Percentiles rank a stretch among this genome's conserved stretches.
phyloP scores from a whole-genome alignment of 148 eudicot genomes.

The Silene latifolia region DNA sequence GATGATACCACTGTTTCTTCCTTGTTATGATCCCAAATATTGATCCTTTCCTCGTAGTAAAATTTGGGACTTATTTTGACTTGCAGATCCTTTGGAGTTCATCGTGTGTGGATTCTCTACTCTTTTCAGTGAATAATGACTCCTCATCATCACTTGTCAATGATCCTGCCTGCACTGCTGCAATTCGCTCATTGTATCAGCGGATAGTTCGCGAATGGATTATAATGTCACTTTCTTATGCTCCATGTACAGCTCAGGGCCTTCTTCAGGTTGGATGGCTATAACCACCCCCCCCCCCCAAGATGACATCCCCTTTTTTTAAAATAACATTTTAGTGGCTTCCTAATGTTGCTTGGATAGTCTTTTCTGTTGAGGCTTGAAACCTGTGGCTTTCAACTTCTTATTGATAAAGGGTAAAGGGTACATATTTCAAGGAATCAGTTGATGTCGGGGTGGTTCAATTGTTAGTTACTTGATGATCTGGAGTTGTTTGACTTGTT shows the following conservation, averaged over 20 bases:
- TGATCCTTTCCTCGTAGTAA: neutral
- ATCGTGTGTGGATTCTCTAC: slow-evolving; percentile 75
- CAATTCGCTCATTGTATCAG: slow-evolving; percentile 83
- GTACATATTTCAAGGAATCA: neutral
- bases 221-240: slow-evolving; percentile 82
- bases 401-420: neutral
- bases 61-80: slow-evolving; percentile 11
- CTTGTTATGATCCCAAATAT: slow-evolving; percentile 2
- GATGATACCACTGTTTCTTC: slow-evolving; percentile 1
- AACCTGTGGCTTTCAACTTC: neutral
- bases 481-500: neutral
- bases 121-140: slow-evolving; percentile 77
- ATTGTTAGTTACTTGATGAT: neutral
- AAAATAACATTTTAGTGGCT: neutral
- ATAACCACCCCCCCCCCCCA: neutral
- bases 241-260: slow-evolving; percentile 98
- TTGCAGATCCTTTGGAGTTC: slow-evolving; percentile 96
- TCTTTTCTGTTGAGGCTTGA: neutral
- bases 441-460: neutral
- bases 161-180: slow-evolving; percentile 90
- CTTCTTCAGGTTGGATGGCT: slow-evolving; percentile 81
- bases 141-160: slow-evolving; percentile 72
- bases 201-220: slow-evolving; percentile 90
- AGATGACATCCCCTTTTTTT: neutral
- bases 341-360: neutral